A percentile compares a stretch with the other conserved stretches of the same genome.
These are phyloP conservation scores for Phytophthora tentaculata DNA, from an alignment of 352 stramenopile genomes.

Conservation along the genomic window DNA sequence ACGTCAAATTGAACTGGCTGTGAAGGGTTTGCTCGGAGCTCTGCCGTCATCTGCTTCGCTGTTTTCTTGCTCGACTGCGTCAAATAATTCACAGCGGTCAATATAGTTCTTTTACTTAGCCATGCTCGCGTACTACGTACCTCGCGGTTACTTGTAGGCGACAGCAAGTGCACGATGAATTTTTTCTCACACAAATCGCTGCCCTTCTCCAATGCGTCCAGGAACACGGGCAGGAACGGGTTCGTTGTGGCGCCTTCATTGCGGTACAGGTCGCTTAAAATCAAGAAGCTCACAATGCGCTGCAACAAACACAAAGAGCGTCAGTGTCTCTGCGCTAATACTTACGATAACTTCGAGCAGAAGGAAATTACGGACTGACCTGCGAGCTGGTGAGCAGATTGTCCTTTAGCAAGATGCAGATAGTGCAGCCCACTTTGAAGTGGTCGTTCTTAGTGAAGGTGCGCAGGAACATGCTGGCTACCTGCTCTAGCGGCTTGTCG, in stretches of 20 bases:
- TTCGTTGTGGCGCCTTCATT: conserved; percentile 80
- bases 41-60: conserved; percentile 71
- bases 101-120: background rate
- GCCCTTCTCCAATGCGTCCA: conserved; percentile 81
- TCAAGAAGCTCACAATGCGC: conserved; percentile 88
- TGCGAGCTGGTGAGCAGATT: conserved; percentile 91
- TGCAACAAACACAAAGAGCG: conserved; percentile 27
- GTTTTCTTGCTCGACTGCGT: conserved; percentile 70
- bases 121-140: conserved; percentile 31
- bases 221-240: conserved; percentile 88
- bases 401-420: conserved; percentile 91
- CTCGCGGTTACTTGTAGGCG: conserved; percentile 52
- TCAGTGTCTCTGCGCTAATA: background rate
- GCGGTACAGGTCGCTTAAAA: conserved; percentile 86
- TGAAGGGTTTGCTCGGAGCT: conserved; percentile 63
- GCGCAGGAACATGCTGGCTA: conserved; percentile 67
- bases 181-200: conserved; percentile 81
- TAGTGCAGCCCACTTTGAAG: conserved; percentile 91
- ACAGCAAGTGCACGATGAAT: conserved; percentile 77
- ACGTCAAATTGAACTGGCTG: conserved; percentile 66
- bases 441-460: conserved; percentile 91
- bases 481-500: conserved; percentile 83
- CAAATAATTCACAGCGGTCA: conserved; percentile 22
- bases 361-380: conserved; percentile 36
- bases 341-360: background rate